Percentiles rank a stretch among this genome's conserved stretches.
These are phyloP conservation scores for Cryphonectria parasitica DNA, from an alignment of 2,329 filamentous ascomycete species.

Conservation along the genomic window DNA sequence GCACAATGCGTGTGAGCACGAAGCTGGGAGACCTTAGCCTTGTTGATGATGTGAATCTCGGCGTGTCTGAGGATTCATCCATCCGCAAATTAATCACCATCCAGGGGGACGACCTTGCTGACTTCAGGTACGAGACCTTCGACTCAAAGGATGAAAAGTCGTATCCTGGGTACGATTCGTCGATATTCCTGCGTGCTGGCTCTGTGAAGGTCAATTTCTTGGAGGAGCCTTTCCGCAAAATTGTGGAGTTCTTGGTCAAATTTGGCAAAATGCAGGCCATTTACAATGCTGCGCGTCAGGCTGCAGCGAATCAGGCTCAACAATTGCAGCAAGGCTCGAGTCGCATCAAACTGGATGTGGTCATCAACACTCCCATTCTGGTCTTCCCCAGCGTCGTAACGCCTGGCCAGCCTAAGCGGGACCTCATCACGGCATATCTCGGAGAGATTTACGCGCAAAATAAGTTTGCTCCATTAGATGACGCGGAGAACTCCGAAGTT, in stretches of 20 bases:
- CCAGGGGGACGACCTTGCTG: conserved; percentile 90
- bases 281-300: conserved; percentile 95
- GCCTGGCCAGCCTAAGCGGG: conserved; percentile 71
- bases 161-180: conserved; percentile 94
- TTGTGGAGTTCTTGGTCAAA: conserved; percentile 96
- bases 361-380: conserved; percentile 93
- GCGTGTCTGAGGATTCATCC: conserved; percentile 78
- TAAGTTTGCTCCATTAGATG: conserved; percentile 83
- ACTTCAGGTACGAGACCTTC: conserved; percentile 97
- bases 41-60: conserved; percentile 91
- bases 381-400: conserved; percentile 84
- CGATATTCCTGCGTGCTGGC: conserved; percentile 85
- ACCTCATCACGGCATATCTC: conserved; percentile 88
- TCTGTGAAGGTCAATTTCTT: conserved; percentile 97
- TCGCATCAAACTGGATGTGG: conserved; percentile 90
- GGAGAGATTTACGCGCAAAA: conserved; percentile 98
- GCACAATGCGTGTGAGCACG: conserved; percentile 84
- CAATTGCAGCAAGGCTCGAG: conserved; percentile 90
- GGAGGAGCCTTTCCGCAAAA: conserved; percentile 96
- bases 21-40: conserved; percentile 86
- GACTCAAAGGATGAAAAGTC: conserved; percentile 69
- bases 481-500: conserved; percentile 71
- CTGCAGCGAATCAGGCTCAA: conserved; percentile 89
- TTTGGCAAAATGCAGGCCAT: conserved; percentile 99
- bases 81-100: conserved; percentile 90